Percentiles rank a stretch among this genome's conserved stretches.
These are phyloP conservation scores for Peronospora belbahrii DNA, from an alignment of 352 stramenopile genomes.

Conservation along the genomic window DNA sequence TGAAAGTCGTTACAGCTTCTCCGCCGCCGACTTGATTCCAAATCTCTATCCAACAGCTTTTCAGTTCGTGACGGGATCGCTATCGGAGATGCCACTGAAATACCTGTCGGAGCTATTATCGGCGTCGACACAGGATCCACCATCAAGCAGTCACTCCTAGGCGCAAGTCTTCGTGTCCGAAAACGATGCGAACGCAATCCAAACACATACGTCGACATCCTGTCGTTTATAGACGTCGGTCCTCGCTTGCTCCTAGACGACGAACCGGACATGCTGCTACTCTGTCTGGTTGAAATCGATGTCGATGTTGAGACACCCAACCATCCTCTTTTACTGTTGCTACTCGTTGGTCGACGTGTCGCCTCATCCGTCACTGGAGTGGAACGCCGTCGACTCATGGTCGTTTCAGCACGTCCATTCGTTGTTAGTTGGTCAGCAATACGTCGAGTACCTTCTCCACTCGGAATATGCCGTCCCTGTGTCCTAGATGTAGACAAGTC, in stretches of 20 bases:
- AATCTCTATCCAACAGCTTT: slow-evolving; percentile 15
- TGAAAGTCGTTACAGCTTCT: slow-evolving; percentile 18
- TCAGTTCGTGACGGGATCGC: slow-evolving; percentile 10
- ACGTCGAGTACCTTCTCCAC: background rate
- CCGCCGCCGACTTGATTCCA: slow-evolving; percentile 4
- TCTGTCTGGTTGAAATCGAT: slow-evolving; percentile 9
- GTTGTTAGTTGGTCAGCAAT: background rate
- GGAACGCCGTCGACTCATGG: slow-evolving; percentile 1
- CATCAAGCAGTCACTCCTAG: slow-evolving; percentile 15
- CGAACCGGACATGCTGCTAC: slow-evolving; percentile 12
- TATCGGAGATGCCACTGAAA: slow-evolving; percentile 3
- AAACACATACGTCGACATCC: slow-evolving; percentile 21
- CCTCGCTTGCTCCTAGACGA: slow-evolving; percentile 11
- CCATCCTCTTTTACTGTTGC: slow-evolving; percentile 13
- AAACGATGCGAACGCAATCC: slow-evolving; percentile 31
- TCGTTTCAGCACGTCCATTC: slow-evolving; percentile 1
- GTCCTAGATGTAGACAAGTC: slow-evolving; percentile 30
- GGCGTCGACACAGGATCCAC: slow-evolving; percentile 45
- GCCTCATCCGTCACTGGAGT: slow-evolving; percentile 1
- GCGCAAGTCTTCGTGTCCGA: slow-evolving; percentile 16
- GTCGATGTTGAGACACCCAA: slow-evolving; percentile 1
- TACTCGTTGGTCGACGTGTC: slow-evolving; percentile 1
- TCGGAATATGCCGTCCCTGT: slow-evolving; percentile 1
- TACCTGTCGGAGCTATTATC: slow-evolving; percentile 48
- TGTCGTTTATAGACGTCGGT: slow-evolving; percentile 14